These are phyloP conservation scores for Globisporangium splendens DNA, from an alignment of 352 stramenopile genomes.

Conservation along the genomic window DNA sequence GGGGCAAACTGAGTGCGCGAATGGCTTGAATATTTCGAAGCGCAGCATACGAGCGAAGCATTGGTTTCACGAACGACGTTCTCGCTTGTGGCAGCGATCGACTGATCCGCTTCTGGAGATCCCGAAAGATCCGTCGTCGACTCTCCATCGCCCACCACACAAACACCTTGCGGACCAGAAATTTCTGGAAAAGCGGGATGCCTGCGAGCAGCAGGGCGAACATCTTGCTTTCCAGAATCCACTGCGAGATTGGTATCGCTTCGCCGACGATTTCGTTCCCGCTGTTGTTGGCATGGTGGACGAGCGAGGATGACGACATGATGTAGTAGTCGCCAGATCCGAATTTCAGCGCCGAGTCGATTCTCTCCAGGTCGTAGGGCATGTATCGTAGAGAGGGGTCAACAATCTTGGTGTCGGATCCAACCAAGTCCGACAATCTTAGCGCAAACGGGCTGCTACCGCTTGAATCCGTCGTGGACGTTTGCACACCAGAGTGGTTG, in stretches of 20 bases:
- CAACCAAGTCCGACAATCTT: conserved; percentile 20
- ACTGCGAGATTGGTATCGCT: conserved; percentile 58
- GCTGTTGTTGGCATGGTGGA: conserved; percentile 48
- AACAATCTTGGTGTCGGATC: neutral
- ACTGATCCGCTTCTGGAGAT: conserved; percentile 32
- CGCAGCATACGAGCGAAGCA: conserved; percentile 33
- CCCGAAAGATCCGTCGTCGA: conserved; percentile 33
- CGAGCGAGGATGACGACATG: conserved; percentile 54
- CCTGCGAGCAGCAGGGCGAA: conserved; percentile 65
- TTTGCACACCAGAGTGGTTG: neutral
- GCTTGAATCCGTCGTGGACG: conserved; percentile 5
- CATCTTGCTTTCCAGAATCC: conserved; percentile 74
- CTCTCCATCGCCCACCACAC: conserved; percentile 38
- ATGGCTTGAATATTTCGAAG: conserved; percentile 43
- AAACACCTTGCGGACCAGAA: conserved; percentile 58
- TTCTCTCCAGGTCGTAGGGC: conserved; percentile 56
- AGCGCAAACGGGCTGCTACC: conserved; percentile 25
- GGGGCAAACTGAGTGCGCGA: conserved; percentile 32
- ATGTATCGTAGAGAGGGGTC: conserved; percentile 29
- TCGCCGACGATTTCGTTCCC: conserved; percentile 38
- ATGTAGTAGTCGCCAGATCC: conserved; percentile 61
- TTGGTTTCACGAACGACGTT: conserved; percentile 29
- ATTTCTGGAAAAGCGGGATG: conserved; percentile 75
- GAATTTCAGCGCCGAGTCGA: conserved; percentile 24
- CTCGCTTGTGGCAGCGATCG: conserved; percentile 36